Evolutionary conservation across 1,284 basidiomycete genomes (phyloP), one percentile per base, ranked within the genome.

Genomic region (Pseudozyma hubeiensis): DNA sequence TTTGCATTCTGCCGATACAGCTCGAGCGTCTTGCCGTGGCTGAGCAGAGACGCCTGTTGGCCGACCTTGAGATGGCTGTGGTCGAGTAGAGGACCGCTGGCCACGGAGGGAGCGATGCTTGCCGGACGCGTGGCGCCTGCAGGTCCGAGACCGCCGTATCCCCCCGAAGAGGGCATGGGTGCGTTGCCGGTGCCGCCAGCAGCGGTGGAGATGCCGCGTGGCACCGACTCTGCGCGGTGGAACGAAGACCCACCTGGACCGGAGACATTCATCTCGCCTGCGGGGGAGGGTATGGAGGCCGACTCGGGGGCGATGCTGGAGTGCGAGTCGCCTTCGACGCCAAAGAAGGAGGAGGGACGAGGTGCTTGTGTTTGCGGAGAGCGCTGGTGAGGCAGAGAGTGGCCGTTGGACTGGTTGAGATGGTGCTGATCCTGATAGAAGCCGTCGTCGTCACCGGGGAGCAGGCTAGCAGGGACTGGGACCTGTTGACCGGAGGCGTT

Each of bases 1-100:
- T 97, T 97, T 30, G 96, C 96, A 84, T 99, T 99, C 49, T 92
- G 90, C 45, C 97, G 92, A 87, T 99, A 99, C 62, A 97, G 90
- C 85, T 97, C 94, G 65, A 99, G 90, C 4, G 96, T 99, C 77
- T 93, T 93, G 85, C 94, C 93, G 85, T 97, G 93, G 1, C 93
- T 93, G 67, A 98, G 90, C 8, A 99, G 89, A 8, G 93, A 90
- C 4, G 95, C 96, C 79, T 94, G 90, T 59, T 92, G 92, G 48
- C 97, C 97, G 17, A 95, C 95, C 40, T 91, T 90, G 44, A 99
- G 89, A 86, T 99, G 96, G 44, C 94, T 93, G 79, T 96, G 93
- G 86, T 95, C 93, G 68, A 95, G 90, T 71, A 95, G 76, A 6
- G 81, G 70, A 11, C 72, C 79, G 35, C 58, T 71, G n/a, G 63